Conservation (phyloP, 2,329 filamentous ascomycete genomes). For the Aspergillus nomiae region DNA sequence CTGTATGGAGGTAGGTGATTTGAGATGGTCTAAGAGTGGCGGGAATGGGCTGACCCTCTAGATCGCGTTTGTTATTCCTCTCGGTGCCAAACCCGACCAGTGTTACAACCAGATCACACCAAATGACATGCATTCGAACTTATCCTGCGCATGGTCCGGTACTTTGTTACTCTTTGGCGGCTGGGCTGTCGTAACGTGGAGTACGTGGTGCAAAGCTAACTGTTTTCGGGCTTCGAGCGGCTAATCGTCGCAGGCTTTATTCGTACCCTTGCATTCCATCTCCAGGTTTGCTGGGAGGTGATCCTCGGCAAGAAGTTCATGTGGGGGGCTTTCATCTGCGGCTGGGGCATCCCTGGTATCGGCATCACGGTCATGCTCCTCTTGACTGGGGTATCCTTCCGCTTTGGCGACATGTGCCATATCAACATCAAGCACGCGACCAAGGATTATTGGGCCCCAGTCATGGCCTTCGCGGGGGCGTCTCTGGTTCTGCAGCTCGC, state of each 20-base stretch:
- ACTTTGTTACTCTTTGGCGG: slow-evolving; percentile 84
- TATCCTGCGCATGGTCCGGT: slow-evolving; percentile 85
- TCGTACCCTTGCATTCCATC: slow-evolving; percentile 84
- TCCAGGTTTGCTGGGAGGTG: slow-evolving; percentile 97
- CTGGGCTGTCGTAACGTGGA: slow-evolving; percentile 82
- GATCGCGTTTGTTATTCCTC: slow-evolving; percentile 87
- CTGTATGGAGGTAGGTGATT: slow-evolving; percentile 71
- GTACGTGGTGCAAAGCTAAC: slow-evolving; percentile 40
- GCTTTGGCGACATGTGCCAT: slow-evolving; percentile 89
- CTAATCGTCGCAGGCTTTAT: slow-evolving; percentile 64
- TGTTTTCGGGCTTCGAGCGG: not conserved
- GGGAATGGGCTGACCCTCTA: slow-evolving; percentile 40
- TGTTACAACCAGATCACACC: slow-evolving; percentile 92
- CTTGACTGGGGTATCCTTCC: slow-evolving; percentile 89
- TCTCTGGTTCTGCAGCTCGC: slow-evolving; percentile 79
- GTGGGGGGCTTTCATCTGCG: slow-evolving; percentile 75
- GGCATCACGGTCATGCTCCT: slow-evolving; percentile 76
- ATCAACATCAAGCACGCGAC: slow-evolving; percentile 88
- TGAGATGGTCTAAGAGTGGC: not conserved
- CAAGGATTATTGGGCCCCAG: slow-evolving; percentile 85
- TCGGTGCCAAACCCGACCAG: slow-evolving; percentile 75
- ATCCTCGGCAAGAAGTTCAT: slow-evolving; percentile 88
- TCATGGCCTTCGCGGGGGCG: slow-evolving; percentile 74
- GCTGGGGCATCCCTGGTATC: slow-evolving; percentile 80
- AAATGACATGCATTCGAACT: slow-evolving; percentile 81